Conservation (phyloP, 2,329 filamentous ascomycete species). For the Aspergillus fumigatus region DNA sequence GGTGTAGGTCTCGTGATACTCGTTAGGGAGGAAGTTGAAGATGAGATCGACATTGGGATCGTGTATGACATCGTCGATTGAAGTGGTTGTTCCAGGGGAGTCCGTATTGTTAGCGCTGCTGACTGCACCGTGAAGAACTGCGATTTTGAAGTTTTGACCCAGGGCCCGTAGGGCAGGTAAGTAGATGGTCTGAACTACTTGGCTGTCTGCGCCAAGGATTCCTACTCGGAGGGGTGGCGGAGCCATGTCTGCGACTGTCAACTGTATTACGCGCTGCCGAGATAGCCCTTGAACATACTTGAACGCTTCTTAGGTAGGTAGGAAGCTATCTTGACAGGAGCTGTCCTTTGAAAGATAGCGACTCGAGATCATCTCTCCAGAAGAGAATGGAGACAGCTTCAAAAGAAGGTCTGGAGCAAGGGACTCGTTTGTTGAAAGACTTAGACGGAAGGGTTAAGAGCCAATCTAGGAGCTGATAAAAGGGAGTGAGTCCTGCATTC, state of each 20-base stretch:
- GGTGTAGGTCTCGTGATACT: conserved; percentile 51
- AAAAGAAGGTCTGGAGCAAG: conserved; percentile 2
- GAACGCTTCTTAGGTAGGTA: neutral
- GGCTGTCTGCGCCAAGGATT: conserved; percentile 33
- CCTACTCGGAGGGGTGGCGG: conserved; percentile 27
- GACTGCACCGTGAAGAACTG: conserved; percentile 51
- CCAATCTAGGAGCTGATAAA: neutral
- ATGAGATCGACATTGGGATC: conserved; percentile 38
- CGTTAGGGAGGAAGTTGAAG: conserved; percentile 53
- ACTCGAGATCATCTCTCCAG: neutral
- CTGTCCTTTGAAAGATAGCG: neutral
- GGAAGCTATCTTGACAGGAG: neutral
- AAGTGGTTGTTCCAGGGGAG: neutral
- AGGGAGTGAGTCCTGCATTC: neutral
- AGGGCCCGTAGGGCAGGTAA: conserved; percentile 47
- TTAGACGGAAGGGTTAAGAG: neutral
- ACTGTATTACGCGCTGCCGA: neutral
- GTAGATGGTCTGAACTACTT: conserved; percentile 51
- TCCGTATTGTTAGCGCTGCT: conserved; percentile 1
- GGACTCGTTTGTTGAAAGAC: neutral
- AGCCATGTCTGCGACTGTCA: conserved; percentile 12
- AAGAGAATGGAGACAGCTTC: neutral
- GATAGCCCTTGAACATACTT: neutral
- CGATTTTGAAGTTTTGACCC: conserved; percentile 41
- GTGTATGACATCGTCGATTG: conserved; percentile 30